These are phyloP conservation scores for Flaveria floridana DNA, from an alignment of 140 eudicot species.

Conservation along the genomic window DNA sequence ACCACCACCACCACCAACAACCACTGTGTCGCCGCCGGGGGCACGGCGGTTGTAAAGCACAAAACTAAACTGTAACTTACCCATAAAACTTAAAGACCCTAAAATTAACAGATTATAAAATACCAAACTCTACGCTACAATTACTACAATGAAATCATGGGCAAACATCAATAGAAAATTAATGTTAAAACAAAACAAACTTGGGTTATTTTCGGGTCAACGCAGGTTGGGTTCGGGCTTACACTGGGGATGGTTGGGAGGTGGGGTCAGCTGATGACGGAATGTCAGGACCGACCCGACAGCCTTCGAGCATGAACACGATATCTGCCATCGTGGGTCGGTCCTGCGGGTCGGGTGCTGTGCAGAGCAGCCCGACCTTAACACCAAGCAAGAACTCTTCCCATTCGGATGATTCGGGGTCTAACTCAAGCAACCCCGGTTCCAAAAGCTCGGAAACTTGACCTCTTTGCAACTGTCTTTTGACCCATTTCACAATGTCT, in stretches of 20 bases:
- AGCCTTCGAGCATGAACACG: slow-evolving; percentile 94
- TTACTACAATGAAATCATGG: slow-evolving; percentile 31
- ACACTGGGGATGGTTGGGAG: slow-evolving; percentile 70
- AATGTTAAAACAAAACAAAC: slow-evolving; percentile 30
- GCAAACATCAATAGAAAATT: slow-evolving; percentile 32
- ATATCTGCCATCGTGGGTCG: slow-evolving; percentile 84
- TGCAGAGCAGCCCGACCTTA: slow-evolving; percentile 87
- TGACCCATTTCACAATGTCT: slow-evolving; percentile 93
- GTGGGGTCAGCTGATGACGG: slow-evolving; percentile 92
- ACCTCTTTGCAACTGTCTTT: slow-evolving; percentile 78
- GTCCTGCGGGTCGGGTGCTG: slow-evolving; percentile 79
- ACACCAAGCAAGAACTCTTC: slow-evolving; percentile 93
- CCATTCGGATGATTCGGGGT: slow-evolving; percentile 98
- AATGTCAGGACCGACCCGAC: slow-evolving; percentile 86
- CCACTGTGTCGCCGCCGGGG: background rate
- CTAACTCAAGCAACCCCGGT: slow-evolving; percentile 85
- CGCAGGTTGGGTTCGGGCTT: slow-evolving; percentile 9
- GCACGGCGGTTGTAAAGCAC: background rate
- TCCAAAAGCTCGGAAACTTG: slow-evolving; percentile 81
- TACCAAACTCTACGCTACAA: slow-evolving; percentile 36
- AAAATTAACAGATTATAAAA: slow-evolving; percentile 7
- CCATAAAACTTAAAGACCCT: background rate
- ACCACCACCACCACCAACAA: background rate
- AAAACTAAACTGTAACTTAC: background rate
- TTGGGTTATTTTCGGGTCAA: slow-evolving; percentile 23